Evolutionary conservation across 805 yeast species (phyloP), one percentile per base, ranked within the genome.

Genomic region (Wickerhamiella parazyma): DNA sequence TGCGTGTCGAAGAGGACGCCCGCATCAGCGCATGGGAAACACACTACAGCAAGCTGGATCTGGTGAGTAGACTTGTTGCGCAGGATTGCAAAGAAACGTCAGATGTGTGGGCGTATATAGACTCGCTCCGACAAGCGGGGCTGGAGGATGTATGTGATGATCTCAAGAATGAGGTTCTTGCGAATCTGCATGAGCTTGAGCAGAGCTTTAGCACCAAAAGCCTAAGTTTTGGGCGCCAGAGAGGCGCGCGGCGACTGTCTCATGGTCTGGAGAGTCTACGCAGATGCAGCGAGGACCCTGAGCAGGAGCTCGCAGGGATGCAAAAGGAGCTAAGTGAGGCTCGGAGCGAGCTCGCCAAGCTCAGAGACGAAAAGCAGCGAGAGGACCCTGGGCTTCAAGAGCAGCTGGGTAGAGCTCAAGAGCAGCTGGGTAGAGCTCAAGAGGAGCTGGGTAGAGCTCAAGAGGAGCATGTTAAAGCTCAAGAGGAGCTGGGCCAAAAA

Each of bases 1-100:
- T 72, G 69, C 48, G 94, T 80, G 58, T 60, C 61, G 40, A 61
- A 62, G 43, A 67, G 67, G 44, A 69, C 86, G 51, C 62, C 22
- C 49, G 57, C 5, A 42, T 51, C 22, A 42, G 65, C 7, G 67
- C 69, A 29, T 85, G 94, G 95, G 48, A 69, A 4, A 65, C 68
- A 42, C 78, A 75, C 43, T 80, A 80, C 44, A 20, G 42, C 40
- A 22, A 47, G 16, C 28, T 45, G 14, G 50, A 49, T 8, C 40
- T 54, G n/a, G 47, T 54, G 22, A 52, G 52, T 10, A 40, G 37
- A 14, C 21, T 41, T 16, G 24, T 39, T 9, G 16, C 20, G 21
- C 24, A 33, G 24, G 43, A 45, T n/a, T n/a, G n/a, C 19, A 38
- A 41, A 20, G 47, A 46, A 12, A 19, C 22, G 19, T 20, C 33